Evolutionary conservation across 2,329 filamentous ascomycete species (phyloP), one percentile per base, ranked within the genome.

Genomic region (Zelopaecilomyces penicillatus): DNA sequence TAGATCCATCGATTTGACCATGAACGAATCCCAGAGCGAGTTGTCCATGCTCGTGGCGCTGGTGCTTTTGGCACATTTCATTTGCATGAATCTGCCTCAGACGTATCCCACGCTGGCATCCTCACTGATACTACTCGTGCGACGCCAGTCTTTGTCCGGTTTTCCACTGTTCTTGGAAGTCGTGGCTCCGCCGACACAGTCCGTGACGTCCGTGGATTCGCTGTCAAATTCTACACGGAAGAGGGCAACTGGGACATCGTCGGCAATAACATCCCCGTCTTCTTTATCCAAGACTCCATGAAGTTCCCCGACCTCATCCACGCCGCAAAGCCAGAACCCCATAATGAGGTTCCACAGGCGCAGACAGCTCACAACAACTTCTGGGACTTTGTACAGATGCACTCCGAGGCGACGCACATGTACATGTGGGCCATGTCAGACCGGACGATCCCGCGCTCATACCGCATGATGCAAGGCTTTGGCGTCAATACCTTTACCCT

Each of bases 401-500:
- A 88, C 54, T 68, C 78, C 0, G 84, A 91, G 59, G 76, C 83
- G 0, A 87, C 83, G 0, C 84, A 89, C 60, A 88, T 87, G 82
- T 84, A 78, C 53, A 79, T 86, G 71, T 90, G 85, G 85, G 69
- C 80, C 30, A 86, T 88, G 81, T 84, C 78, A 6, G 86, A 89
- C 58, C 75, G 84, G 29, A 72, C 73, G 0, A 87, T 87, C 45
- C 85, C 85, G 1, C 76, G 83, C 3, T 87, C 82, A 0, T 89
- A 74, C 64, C 80, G 86, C 27, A 89, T 89, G 84, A 89, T 91
- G 83, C 84, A 91, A 53, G 86, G 86, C 0, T 91, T 90, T 46
- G 85, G 86, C 43, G 86, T 91, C 53, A 89, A 91, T 63, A 90
- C 87, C 0, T 91, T 73, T 55, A 84, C 77, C 0, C 71, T 89